Conservation (phyloP, 1,284 basidiomycete genomes). For the Earliella scabrosa region DNA sequence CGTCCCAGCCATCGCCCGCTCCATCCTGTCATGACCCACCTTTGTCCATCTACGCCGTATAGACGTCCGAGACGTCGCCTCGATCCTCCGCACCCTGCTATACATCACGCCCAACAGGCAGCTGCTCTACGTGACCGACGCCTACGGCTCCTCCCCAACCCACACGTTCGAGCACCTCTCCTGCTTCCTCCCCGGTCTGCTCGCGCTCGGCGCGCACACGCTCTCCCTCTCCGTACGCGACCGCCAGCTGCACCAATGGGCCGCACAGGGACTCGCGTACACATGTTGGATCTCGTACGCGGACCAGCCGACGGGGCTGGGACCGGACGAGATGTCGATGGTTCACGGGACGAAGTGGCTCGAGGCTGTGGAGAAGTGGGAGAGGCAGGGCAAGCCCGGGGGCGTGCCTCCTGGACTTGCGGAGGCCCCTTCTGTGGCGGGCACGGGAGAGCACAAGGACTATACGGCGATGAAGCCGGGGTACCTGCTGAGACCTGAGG, state of each 20-base stretch:
- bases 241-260: slow-evolving; percentile 61
- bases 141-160: slow-evolving; percentile 39
- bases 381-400: slow-evolving; percentile 39
- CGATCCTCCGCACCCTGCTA: slow-evolving; percentile 66
- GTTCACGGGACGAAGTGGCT: slow-evolving; percentile 48
- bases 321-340: slow-evolving; percentile 56
- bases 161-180: slow-evolving; percentile 76
- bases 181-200: slow-evolving; percentile 79
- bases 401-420: slow-evolving; percentile 58
- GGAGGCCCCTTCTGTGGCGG: slow-evolving; percentile 38
- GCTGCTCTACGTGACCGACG: slow-evolving; percentile 56
- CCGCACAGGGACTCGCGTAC: slow-evolving; percentile 68
- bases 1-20: slow-evolving; percentile 26
- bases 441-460: slow-evolving; percentile 38
- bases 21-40: not conserved
- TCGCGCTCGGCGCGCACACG: slow-evolving; percentile 70
- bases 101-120: slow-evolving; percentile 67
- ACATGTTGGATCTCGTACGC: slow-evolving; percentile 70
- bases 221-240: slow-evolving; percentile 50
- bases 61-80: slow-evolving; percentile 67
- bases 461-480: slow-evolving; percentile 41
- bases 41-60: not conserved
- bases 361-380: slow-evolving; percentile 57
- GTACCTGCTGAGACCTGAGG: slow-evolving; percentile 70
- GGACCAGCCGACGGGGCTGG: slow-evolving; percentile 63